phyloP scores from a whole-genome alignment of 345 rosid species.

The Brassica carinata region DNA sequence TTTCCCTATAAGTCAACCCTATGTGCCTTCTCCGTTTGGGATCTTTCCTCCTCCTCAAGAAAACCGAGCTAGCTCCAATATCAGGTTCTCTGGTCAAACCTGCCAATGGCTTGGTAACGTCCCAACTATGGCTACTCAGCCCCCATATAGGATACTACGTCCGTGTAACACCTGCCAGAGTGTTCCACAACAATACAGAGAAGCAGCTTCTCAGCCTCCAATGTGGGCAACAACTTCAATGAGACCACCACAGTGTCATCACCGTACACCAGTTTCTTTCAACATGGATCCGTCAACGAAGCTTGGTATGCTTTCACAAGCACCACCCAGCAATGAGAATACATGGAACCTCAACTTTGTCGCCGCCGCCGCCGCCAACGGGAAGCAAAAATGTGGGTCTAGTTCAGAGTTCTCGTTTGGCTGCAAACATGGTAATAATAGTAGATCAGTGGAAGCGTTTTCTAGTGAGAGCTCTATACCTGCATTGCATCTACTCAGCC shows the following conservation, averaged over 20 bases:
- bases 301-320: slow-evolving; percentile 38
- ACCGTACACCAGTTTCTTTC: slow-evolving; percentile 42
- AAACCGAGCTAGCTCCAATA: slow-evolving; percentile 42
- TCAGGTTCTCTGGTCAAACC: slow-evolving; percentile 50
- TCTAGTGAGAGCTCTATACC: slow-evolving; percentile 74
- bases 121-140: slow-evolving; percentile 40
- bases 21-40: slow-evolving; percentile 43
- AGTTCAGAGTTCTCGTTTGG: slow-evolving; percentile 51
- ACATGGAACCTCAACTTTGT: slow-evolving; percentile 46
- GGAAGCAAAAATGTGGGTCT: slow-evolving; percentile 52
- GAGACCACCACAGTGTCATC: slow-evolving; percentile 46
- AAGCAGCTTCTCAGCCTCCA: slow-evolving; percentile 44
- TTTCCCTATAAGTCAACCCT: slow-evolving; percentile 51
- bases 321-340: slow-evolving; percentile 42
- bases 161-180: slow-evolving; percentile 52
- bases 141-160: slow-evolving; percentile 41
- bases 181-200: slow-evolving; percentile 51
- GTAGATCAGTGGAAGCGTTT: slow-evolving; percentile 53
- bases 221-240: slow-evolving; percentile 53
- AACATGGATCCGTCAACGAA: slow-evolving; percentile 45
- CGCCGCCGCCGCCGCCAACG: slow-evolving; percentile 30
- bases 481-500: slow-evolving; percentile 91
- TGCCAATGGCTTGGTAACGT: slow-evolving; percentile 53
- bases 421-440: slow-evolving; percentile 50
- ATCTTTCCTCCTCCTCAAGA: slow-evolving; percentile 49